Base-by-base conservation (phyloP, 2,329 filamentous ascomycete genomes). In the Hymenoscyphus repandus region DNA sequence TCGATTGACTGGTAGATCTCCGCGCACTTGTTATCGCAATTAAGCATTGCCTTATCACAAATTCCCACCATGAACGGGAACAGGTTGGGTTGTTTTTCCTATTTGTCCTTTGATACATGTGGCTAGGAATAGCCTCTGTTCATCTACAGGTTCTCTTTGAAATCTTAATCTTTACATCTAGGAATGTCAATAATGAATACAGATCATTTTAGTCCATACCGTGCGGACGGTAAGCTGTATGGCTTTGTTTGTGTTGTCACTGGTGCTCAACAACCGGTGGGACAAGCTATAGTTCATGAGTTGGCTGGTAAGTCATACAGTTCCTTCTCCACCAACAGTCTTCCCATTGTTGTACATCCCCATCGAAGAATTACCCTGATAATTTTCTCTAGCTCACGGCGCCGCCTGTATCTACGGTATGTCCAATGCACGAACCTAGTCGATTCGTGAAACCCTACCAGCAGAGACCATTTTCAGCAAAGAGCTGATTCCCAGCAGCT, bases 181-280 rank as follows among this genome's bases (percentile, higher is more conserved):
- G 32, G n/a, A 32, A 44, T 51, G 44, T 31, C 36, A 11, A 34
- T 36, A 32, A 52, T 58, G 50, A 55, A 58, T 51, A 58, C 58
- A 15, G 60, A 61, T 20, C 60, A 62, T 46, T 64, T 64, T 33
- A 62, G 58, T 45, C 61, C 62, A 2, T 64, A 63, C 37, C 56
- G 62, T 41, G 43, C 60, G 6, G 61, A 64, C 52, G 62, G 60
- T n/a, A 63, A 64, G 45, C 48, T 64, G 74, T 80, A 83, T 65
- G 81, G 81, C 39, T 84, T 84, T 58, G 76, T 84, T 17, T 84
- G 81, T 58, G 75, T 85, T 12, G 80, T 85, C 5, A 83, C 80
- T 1, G 80, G 80, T 12, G 79, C 80, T 20, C 76, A 76, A 1
- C 78, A 82, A 59, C 76, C 80, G 1, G 73, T 85, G 12, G 81